These are phyloP conservation scores for Hypericum perforatum DNA, from an alignment of 345 rosid genomes.

Conservation along the genomic window DNA sequence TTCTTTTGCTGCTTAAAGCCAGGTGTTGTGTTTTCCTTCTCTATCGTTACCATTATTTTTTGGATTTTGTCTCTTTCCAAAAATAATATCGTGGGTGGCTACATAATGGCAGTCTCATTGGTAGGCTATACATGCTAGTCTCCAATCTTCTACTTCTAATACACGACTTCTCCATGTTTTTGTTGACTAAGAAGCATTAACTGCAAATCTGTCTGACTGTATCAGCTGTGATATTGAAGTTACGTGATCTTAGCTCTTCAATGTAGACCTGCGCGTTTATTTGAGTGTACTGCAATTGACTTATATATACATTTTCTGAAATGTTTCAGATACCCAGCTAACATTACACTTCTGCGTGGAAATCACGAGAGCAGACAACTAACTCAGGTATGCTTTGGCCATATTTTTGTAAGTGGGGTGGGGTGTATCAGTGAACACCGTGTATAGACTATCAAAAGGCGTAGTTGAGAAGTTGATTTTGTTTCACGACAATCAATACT, in stretches of 20 bases:
- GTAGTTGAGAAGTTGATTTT: too few species aligned
- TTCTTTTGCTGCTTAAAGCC: slow-evolving; percentile 93
- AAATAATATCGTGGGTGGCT: not conserved
- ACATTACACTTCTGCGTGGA: slow-evolving; percentile 96
- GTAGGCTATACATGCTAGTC: too few species aligned
- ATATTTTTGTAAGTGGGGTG: not conserved
- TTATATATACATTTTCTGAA: not conserved
- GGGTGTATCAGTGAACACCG: too few species aligned
- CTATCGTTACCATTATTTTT: not conserved
- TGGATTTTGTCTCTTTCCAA: slow-evolving; percentile 1
- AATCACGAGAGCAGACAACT: slow-evolving; percentile 99
- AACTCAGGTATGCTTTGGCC: slow-evolving; percentile 63
- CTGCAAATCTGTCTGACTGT: too few species aligned
- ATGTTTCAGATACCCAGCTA: slow-evolving; percentile 71
- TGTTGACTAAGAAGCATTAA: too few species aligned
- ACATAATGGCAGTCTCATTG: too few species aligned
- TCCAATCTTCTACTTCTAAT: too few species aligned
- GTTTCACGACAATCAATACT: too few species aligned
- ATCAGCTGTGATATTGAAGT: too few species aligned
- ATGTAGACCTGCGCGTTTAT: not conserved
- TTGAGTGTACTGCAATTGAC: not conserved
- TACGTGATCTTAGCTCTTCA: too few species aligned
- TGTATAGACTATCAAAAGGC: too few species aligned
- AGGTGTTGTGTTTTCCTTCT: slow-evolving; percentile 30
- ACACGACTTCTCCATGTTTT: too few species aligned